Evolutionary conservation across 345 rosid species (phyloP).

Genomic region (Aquilaria malaccensis): DNA sequence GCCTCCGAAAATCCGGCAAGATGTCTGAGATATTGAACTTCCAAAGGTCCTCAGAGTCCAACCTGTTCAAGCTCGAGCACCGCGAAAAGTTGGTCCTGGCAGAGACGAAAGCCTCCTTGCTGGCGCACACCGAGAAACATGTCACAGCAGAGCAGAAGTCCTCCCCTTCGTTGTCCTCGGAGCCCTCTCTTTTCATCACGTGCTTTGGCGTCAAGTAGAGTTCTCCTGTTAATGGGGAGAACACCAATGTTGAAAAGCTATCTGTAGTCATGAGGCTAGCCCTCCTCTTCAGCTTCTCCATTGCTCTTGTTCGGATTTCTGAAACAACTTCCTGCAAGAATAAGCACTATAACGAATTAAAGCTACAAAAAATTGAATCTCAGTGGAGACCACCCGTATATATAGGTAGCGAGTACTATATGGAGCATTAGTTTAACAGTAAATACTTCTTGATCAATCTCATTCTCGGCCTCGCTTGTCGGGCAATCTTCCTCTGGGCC

Average conservation of each 20-base stretch:
- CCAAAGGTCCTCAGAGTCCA: constrained; percentile 19
- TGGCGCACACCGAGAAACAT: constrained; percentile 49
- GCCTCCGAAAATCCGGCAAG: constrained; percentile 31
- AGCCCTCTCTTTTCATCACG: constrained; percentile 3
- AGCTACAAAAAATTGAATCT: not conserved
- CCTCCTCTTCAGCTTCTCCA: constrained; percentile 69
- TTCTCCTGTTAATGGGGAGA: constrained; percentile 27
- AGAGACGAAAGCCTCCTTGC: constrained; percentile 49
- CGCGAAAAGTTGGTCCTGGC: constrained; percentile 49
- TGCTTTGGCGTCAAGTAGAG: constrained; percentile 14
- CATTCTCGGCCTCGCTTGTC: constrained; percentile 28
- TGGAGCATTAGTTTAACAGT: not conserved
- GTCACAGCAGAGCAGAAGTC: constrained; percentile 60
- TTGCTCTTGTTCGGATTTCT: constrained; percentile 56
- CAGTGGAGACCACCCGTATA: not conserved
- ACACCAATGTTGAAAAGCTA: constrained; percentile 32
- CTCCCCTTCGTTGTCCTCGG: constrained; percentile 28
- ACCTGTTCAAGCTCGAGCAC: constrained; percentile 44
- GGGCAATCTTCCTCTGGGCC: constrained; percentile 30
- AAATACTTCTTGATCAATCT: constrained; percentile 46
- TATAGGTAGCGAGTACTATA: not conserved
- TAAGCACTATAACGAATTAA: constrained; percentile 1
- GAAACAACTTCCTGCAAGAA: constrained; percentile 49
- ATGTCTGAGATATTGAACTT: constrained; percentile 36
- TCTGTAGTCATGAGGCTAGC: constrained; percentile 28